Percentiles rank a stretch among this genome's conserved stretches.
Evolutionary conservation across 1,139 yeast species (phyloP).

Genomic region (Hansenula lynferdii): DNA sequence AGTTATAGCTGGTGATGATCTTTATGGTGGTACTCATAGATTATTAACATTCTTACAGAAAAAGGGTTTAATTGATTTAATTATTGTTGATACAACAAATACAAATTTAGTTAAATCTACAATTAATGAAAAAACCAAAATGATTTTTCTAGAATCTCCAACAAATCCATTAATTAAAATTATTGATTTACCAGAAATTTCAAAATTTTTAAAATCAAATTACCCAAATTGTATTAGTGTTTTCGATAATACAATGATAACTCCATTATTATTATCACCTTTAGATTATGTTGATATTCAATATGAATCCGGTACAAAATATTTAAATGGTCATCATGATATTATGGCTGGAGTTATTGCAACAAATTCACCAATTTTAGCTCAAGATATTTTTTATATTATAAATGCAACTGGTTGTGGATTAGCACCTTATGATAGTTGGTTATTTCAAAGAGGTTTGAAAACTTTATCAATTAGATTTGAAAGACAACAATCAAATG

Average conservation of each 20-base stretch:
- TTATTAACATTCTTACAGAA: conserved; percentile 67
- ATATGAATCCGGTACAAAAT: conserved; percentile 90
- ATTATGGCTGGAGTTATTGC: conserved; percentile 94
- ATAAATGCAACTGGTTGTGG: conserved; percentile 92
- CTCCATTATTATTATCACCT: conserved; percentile 83
- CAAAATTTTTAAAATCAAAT: conserved; percentile 58
- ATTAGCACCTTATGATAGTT: conserved; percentile 83
- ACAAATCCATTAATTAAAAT: conserved; percentile 90
- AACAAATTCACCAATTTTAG: conserved; percentile 55
- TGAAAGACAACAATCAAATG: conserved; percentile 83
- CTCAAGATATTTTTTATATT: conserved; percentile 66
- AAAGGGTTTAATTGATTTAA: conserved; percentile 63
- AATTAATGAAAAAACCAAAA: conserved; percentile 49
- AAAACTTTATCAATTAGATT: conserved; percentile 81
- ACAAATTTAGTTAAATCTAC: conserved; percentile 43
- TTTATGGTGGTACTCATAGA: conserved; percentile 91
- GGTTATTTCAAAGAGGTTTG: conserved; percentile 83
- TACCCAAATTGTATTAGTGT: conserved; percentile 73
- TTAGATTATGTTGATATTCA: conserved; percentile 83
- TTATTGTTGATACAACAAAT: conserved; percentile 81
- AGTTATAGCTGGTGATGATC: conserved; percentile 88
- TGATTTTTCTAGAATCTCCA: conserved; percentile 84
- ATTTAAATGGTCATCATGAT: conserved; percentile 91
- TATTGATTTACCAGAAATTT: conserved; percentile 66
- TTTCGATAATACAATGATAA: conserved; percentile 95